Evolutionary conservation across 2,329 filamentous ascomycete genomes (phyloP).

Genomic region (Shiraia sp.): DNA sequence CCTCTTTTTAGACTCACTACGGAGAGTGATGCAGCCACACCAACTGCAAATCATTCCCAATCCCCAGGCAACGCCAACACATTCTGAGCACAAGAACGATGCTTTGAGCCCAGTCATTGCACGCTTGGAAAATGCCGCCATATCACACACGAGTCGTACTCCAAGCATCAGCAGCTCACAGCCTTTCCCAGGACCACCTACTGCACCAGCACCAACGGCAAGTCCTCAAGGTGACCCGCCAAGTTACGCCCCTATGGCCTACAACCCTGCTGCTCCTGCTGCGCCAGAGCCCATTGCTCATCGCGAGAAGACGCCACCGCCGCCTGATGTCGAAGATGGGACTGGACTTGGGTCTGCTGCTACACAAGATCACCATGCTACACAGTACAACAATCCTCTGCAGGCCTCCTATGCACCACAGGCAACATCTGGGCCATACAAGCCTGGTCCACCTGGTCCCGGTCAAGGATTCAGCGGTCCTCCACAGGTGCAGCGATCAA

Average conservation of each 20-base stretch:
- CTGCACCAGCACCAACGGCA: slow-evolving; percentile 32
- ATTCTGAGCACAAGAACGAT: slow-evolving; percentile 50
- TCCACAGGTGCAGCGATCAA: slow-evolving; percentile 38
- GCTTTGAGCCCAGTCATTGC: slow-evolving; percentile 72
- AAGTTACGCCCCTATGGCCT: slow-evolving; percentile 67
- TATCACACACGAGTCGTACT: slow-evolving; percentile 56
- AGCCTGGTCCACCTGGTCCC: slow-evolving; percentile 47
- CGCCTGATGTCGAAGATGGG: slow-evolving; percentile 64
- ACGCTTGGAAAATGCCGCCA: slow-evolving; percentile 71
- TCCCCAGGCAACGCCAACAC: slow-evolving; percentile 44
- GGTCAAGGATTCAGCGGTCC: slow-evolving; percentile 39
- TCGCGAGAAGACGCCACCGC: slow-evolving; percentile 79
- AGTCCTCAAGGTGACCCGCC: slow-evolving; percentile 41
- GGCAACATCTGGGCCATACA: slow-evolving; percentile 43
- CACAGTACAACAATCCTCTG: slow-evolving; percentile 36
- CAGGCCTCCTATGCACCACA: slow-evolving; percentile 41
- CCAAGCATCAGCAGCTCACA: slow-evolving; percentile 44
- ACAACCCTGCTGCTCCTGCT: slow-evolving; percentile 78
- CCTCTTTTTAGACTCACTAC: slow-evolving; percentile 69
- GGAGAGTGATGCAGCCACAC: slow-evolving; percentile 67
- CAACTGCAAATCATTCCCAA: slow-evolving; percentile 40
- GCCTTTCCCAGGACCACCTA: slow-evolving; percentile 45
- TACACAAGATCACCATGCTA: slow-evolving; percentile 43
- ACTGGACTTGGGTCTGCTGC: slow-evolving; percentile 48
- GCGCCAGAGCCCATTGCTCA: slow-evolving; percentile 73